Base-by-base conservation (phyloP, 495 filamentous ascomycete species). In the Penicillium dipodomyicola region DNA sequence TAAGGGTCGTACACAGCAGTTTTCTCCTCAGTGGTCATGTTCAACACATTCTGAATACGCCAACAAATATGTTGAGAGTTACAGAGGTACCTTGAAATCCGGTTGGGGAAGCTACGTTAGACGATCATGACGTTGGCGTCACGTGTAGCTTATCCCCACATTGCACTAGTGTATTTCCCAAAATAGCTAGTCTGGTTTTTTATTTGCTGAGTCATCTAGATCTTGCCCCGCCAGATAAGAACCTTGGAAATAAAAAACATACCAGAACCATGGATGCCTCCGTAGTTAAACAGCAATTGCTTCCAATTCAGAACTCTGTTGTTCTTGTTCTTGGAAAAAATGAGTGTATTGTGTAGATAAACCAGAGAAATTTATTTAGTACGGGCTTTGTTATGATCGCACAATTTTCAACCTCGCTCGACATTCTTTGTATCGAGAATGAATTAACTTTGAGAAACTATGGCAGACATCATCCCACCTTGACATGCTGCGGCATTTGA, bases 1-100 rank as follows among this genome's bases (percentile, higher is more conserved):
- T 75, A 77, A 15, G 51, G 61, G 35, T 72, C 65, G 15, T 46
- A 43, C 19, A 54, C 48, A 45, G 58, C 23, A 43, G 64, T 61
- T 55, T 74, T 69, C 35, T 73, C 67, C 42, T 56, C 65, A 37
- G 61, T 32, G 55, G 61, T 63, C 74, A 79, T 77, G 52, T 60
- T 77, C 58, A 65, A 60, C 37, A 52, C 73, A 77, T 75, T 58
- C 45, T 70, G 33, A 54, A 33, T 45, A 37, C 22, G 46, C 8
- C n/a, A 32, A 30, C 14, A 39, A 41, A 43, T 22, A 58, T 23
- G 41, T 30, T 32, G 29, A 20, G n/a, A 22, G 27, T 27, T 10
- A 49, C 23, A 43, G 33, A 49, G 30, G 27, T 47, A 46, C 27
- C 40, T 54, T n/a, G 49, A 64, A 29, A 62, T 59, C 60, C 63